Evolutionary conservation across 305 asterid species (phyloP).

Genomic region (Fraxinus floribunda): DNA sequence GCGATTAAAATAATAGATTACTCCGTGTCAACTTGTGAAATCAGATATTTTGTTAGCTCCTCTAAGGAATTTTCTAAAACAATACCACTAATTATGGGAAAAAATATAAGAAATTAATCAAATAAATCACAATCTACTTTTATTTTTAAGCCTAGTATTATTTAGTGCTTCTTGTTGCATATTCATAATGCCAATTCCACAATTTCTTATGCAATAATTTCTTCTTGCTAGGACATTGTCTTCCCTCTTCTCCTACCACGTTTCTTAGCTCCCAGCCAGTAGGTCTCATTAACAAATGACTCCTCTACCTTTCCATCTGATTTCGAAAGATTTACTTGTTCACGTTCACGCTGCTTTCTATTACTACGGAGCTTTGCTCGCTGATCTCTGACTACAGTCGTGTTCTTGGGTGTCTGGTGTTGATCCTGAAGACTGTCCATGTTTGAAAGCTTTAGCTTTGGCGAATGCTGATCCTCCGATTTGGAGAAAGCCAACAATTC

Average conservation of each 20-base stretch:
- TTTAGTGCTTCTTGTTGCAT: background rate
- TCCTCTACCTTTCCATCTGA: conserved; percentile 13
- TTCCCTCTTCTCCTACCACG: conserved; percentile 24
- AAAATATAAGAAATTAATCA: background rate
- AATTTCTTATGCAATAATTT: background rate
- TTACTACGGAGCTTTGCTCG: background rate
- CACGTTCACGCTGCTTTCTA: conserved; percentile 3
- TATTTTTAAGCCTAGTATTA: background rate
- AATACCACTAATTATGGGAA: background rate
- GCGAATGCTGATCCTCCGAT: conserved; percentile 1
- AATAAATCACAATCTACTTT: background rate
- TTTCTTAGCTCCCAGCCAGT: conserved; percentile 4
- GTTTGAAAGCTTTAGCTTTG: background rate
- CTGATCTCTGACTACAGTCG: conserved; percentile 4
- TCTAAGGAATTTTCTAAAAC: background rate
- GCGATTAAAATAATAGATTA: background rate
- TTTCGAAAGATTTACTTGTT: background rate
- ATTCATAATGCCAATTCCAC: background rate
- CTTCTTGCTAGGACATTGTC: background rate
- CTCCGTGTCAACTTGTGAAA: background rate
- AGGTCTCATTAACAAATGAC: background rate
- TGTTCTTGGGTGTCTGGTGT: conserved; percentile 9
- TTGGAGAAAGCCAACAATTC: conserved; percentile 6
- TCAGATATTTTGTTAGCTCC: background rate
- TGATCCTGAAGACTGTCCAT: background rate